Percentiles rank a stretch among this genome's conserved stretches.
Evolutionary conservation across 139 green algal species (phyloP).

Genomic region (Bryopsis sp.): DNA sequence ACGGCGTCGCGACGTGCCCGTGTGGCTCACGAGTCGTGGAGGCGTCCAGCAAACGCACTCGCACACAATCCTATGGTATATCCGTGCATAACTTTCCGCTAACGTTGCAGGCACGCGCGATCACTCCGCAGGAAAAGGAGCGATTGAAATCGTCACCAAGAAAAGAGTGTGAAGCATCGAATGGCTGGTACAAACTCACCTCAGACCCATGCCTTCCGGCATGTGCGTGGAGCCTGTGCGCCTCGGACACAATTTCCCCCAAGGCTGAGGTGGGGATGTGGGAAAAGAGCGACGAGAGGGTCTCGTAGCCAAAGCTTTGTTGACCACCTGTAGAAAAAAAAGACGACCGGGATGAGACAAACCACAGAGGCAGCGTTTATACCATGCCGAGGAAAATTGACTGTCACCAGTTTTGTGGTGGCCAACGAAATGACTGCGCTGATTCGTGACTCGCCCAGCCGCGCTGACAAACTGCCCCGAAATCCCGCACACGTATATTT

Average conservation of each 20-base stretch:
- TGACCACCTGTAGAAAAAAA: not conserved
- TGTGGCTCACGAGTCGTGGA: no score
- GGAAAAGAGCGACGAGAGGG: not conserved
- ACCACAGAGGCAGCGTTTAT: no score
- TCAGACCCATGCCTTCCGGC: not conserved
- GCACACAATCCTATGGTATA: conserved; percentile 8
- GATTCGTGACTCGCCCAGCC: not conserved
- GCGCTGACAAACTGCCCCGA: no score
- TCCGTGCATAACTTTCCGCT: conserved; percentile 1
- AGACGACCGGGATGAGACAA: not conserved
- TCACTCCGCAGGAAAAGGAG: no score
- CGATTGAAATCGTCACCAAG: no score
- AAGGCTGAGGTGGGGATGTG: not conserved
- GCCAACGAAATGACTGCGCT: not conserved
- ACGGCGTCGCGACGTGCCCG: no score
- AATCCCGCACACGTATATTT: no score
- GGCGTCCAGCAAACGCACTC: no score
- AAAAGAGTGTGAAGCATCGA: no score
- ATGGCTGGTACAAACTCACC: not conserved
- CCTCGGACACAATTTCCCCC: not conserved
- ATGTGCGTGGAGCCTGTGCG: not conserved
- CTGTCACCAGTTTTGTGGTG: not conserved
- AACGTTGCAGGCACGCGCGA: no score
- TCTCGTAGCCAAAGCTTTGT: not conserved
- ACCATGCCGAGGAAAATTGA: not conserved